phyloP scores from a whole-genome alignment of 2,329 filamentous ascomycete genomes.

The Ceratocystis papillata region DNA sequence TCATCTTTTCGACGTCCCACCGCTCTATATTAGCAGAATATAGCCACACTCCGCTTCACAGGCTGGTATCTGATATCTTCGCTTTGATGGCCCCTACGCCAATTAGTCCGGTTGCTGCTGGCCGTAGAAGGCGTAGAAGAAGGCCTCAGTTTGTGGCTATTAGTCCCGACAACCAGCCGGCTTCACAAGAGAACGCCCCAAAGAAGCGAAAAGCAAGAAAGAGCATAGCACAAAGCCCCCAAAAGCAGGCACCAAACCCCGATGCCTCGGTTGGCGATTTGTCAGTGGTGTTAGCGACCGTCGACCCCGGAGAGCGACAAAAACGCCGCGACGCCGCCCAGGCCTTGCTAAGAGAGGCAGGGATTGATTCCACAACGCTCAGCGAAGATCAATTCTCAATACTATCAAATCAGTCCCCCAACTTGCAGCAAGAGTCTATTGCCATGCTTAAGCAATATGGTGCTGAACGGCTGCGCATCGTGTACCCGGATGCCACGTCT shows the following conservation, averaged over 20 bases:
- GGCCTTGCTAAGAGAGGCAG: conserved; percentile 38
- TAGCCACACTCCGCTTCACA: conserved; percentile 47
- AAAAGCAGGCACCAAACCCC: neutral
- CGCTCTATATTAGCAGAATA: conserved; percentile 44
- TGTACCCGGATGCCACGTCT: conserved; percentile 36
- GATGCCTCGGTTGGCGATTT: neutral
- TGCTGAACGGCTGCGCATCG: conserved; percentile 46
- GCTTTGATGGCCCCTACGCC: conserved; percentile 27
- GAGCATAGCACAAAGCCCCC: neutral
- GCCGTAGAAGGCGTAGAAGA: neutral
- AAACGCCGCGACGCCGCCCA: conserved; percentile 41
- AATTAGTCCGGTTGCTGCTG: neutral
- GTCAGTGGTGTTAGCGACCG: conserved; percentile 9
- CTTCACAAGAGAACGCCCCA: conserved; percentile 16
- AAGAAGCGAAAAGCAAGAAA: conserved; percentile 2
- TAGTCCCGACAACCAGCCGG: conserved; percentile 26
- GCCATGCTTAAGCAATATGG: conserved; percentile 48
- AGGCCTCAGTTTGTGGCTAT: neutral
- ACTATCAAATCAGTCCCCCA: conserved; percentile 49
- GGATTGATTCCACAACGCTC: conserved; percentile 43
- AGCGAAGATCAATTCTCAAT: conserved; percentile 48
- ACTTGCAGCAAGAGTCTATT: conserved; percentile 45
- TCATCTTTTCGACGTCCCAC: conserved; percentile 40
- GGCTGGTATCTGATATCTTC: conserved; percentile 42
- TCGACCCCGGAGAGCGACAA: conserved; percentile 37